These are phyloP conservation scores for Trichoderma cornu-damae DNA, from an alignment of 2,329 filamentous ascomycete species.

Conservation along the genomic window DNA sequence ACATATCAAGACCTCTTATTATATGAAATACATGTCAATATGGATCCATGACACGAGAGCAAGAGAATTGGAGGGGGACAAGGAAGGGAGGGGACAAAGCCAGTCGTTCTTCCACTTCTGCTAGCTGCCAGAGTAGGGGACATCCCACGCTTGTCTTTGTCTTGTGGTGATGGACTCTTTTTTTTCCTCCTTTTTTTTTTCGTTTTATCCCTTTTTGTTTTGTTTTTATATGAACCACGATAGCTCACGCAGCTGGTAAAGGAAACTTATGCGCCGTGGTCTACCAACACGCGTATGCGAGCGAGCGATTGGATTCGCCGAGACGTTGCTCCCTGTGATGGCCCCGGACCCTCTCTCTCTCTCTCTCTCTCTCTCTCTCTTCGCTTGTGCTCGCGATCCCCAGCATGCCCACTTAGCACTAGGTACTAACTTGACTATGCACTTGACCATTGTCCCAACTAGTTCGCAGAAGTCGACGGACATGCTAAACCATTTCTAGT, in stretches of 20 bases:
- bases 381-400: neutral
- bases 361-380: no score
- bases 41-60: neutral
- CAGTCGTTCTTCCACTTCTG: neutral
- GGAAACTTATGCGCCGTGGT: neutral
- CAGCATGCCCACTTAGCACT: neutral
- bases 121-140: no score
- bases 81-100: neutral
- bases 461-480: neutral
- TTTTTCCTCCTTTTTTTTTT: neutral
- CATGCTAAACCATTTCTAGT: neutral
- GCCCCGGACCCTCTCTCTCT: conserved; percentile 1
- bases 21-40: neutral
- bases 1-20: neutral
- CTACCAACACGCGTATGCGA: conserved; percentile 4
- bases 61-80: neutral
- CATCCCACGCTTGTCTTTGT: neutral
- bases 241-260: neutral
- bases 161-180: neutral
- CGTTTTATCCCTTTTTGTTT: no score
- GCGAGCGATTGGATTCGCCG: conserved; percentile 5
- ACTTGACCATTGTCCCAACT: neutral
- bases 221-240: no score
- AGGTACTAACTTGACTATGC: neutral
- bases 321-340: neutral